Evolutionary conservation across 345 rosid genomes (phyloP).

Genomic region (Rhizophora mangle): DNA sequence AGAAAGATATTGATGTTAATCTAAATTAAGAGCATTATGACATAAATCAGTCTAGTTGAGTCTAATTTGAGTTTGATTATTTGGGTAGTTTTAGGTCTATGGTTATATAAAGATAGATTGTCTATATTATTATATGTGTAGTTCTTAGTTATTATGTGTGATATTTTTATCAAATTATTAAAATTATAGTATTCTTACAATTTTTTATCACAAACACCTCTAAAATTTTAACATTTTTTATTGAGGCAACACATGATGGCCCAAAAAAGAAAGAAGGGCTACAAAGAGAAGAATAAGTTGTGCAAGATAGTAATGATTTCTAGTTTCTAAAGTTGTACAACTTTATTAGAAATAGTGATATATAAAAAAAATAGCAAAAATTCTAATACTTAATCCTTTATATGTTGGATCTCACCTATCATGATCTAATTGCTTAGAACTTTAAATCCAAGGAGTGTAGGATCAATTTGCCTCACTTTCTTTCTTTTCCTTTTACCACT

Average conservation of each 20-base stretch:
- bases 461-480: conserved; percentile 86
- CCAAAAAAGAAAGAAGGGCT: background rate
- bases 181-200: too few species aligned
- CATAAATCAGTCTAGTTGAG: too few species aligned
- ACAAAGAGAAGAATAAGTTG: background rate
- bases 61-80: too few species aligned
- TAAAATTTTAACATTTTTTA: too few species aligned
- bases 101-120: too few species aligned
- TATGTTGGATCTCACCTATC: conserved; percentile 84
- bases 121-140: too few species aligned
- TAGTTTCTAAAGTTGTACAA: background rate
- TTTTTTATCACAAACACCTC: too few species aligned
- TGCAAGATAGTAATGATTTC: background rate
- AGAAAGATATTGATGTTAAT: too few species aligned
- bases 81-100: too few species aligned
- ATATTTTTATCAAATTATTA: too few species aligned
- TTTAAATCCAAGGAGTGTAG: conserved; percentile 84
- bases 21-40: too few species aligned
- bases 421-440: conserved; percentile 86
- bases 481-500: conserved; percentile 82
- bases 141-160: too few species aligned
- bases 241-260: conserved; percentile 36
- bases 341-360: background rate
- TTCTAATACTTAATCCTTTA: conserved; percentile 34
- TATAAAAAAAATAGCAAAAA: background rate